Conservation (phyloP, 129 eudicot species). For the Arctium minus region DNA sequence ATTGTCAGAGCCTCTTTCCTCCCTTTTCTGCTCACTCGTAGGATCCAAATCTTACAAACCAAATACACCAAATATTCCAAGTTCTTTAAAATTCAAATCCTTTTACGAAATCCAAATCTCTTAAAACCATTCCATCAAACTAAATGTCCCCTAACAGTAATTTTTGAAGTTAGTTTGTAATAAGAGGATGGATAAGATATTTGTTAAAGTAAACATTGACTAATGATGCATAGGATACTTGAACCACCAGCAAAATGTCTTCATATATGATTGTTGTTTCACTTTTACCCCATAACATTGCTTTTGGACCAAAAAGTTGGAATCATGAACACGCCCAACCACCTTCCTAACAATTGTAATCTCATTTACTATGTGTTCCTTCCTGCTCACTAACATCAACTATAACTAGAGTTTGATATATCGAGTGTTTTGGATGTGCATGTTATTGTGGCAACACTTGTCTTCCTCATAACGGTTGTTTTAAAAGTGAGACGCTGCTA, state of each 20-base stretch:
- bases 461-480: too few relatives aligned
- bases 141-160: background rate
- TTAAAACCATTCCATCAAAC: too few relatives aligned
- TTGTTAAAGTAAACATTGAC: slow-evolving; percentile 22
- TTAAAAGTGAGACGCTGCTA: too few relatives aligned
- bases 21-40: too few relatives aligned
- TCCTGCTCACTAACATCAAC: background rate
- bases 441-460: too few relatives aligned
- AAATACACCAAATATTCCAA: too few relatives aligned
- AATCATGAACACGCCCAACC: background rate
- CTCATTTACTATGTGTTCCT: background rate
- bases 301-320: slow-evolving; percentile 8
- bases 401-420: too few relatives aligned
- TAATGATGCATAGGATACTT: slow-evolving; percentile 28
- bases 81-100: too few relatives aligned
- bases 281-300: background rate
- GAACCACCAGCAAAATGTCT: slow-evolving; percentile 19
- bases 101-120: too few relatives aligned
- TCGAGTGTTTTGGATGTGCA: too few relatives aligned
- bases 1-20: too few relatives aligned
- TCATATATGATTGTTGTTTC: slow-evolving; percentile 12
- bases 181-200: background rate
- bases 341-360: background rate
- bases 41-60: too few relatives aligned
- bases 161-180: background rate